Percentiles rank a stretch among this genome's conserved stretches.
These are phyloP conservation scores for Cladophialophora exuberans DNA, from an alignment of 2,329 filamentous ascomycete genomes.

Conservation along the genomic window DNA sequence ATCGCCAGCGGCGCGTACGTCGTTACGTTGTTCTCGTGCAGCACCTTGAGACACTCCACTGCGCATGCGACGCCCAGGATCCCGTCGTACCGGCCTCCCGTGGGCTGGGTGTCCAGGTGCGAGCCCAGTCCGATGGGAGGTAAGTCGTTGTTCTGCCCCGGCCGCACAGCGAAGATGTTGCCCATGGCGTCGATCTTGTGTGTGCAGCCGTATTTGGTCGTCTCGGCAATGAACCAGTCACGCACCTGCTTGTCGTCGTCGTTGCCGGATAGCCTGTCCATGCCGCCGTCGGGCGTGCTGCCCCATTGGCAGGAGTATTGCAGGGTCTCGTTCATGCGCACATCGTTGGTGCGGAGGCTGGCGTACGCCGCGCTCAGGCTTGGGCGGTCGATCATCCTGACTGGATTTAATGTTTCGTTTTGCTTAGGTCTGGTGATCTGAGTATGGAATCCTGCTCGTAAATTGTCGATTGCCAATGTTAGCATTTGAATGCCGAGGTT, in stretches of 20 bases:
- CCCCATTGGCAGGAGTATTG: too few relatives aligned
- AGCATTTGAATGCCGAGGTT: too few relatives aligned
- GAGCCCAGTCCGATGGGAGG: slow-evolving; percentile 38
- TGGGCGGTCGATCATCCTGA: too few relatives aligned
- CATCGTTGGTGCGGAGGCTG: too few relatives aligned
- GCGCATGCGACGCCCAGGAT: slow-evolving; percentile 74
- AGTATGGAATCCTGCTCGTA: too few relatives aligned
- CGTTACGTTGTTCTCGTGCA: slow-evolving; percentile 68
- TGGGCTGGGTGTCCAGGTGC: slow-evolving; percentile 59
- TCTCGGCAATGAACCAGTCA: slow-evolving; percentile 73
- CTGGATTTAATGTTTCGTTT: too few relatives aligned
- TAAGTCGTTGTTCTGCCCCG: slow-evolving; percentile 60
- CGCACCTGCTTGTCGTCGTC: slow-evolving; percentile 71
- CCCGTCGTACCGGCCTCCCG: slow-evolving; percentile 71
- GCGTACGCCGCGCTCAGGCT: too few relatives aligned
- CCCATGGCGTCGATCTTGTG: slow-evolving; percentile 76
- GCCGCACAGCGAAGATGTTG: slow-evolving; percentile 75
- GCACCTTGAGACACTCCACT: slow-evolving; percentile 69
- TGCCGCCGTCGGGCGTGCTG: slow-evolving; percentile 12
- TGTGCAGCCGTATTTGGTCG: slow-evolving; percentile 65
- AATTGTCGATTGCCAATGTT: too few relatives aligned
- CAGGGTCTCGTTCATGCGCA: too few relatives aligned
- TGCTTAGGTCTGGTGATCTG: too few relatives aligned
- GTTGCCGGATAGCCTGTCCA: slow-evolving; percentile 65
- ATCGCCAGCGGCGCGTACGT: slow-evolving; percentile 73